Evolutionary conservation across 164 flowering plant genomes (phyloP), one percentile per base, ranked within the genome.

Genomic region (grape (Vitis vinifera)): DNA sequence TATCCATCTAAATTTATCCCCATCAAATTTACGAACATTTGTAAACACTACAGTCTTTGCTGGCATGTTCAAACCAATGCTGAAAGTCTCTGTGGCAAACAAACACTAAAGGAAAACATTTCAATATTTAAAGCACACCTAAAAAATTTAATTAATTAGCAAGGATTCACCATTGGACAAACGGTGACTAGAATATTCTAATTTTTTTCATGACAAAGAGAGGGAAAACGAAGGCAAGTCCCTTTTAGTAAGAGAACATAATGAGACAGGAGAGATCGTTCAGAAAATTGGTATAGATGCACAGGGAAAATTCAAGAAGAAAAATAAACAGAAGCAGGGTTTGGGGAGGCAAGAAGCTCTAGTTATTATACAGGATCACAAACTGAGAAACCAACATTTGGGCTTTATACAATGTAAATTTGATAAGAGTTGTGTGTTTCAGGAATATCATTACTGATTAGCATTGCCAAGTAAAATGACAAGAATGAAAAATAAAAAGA

Each of bases 11-110:
- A 96, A 96, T 70, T 92, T 96, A 79, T 93, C 93, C 48, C 99
- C 99, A 84, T 96, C 99, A 86, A 92, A 96, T 71, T 96, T 96
- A 48, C 99, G 92, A 23, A 92, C 98, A 83, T 93, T 93, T 73
- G 97, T 87, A 70, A 96, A 96, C 64, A 96, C 99, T 68, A 96
- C 98, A 65, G 99, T 96, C 77, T 91, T 96, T 49, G 99, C 99
- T 75, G 99, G 99, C 99, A 96, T 96, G 85, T 96, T 96, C 80
- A 96, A 77, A 31, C 98, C 99, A 65, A 96, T 96, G 86, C 97
- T 96, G 88, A 96, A 96, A 17, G 99, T 96, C 85, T 96, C 99
- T 80, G 98, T 96, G 65, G 99, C 99, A 86, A 96, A 96, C 86
- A 96, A 82, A 81, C 98, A 93, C 99, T 96, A 69, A 61, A 76